These are phyloP conservation scores for Pseudogymnoascus sp. DNA, from an alignment of 2,329 filamentous ascomycete genomes.

Conservation along the genomic window DNA sequence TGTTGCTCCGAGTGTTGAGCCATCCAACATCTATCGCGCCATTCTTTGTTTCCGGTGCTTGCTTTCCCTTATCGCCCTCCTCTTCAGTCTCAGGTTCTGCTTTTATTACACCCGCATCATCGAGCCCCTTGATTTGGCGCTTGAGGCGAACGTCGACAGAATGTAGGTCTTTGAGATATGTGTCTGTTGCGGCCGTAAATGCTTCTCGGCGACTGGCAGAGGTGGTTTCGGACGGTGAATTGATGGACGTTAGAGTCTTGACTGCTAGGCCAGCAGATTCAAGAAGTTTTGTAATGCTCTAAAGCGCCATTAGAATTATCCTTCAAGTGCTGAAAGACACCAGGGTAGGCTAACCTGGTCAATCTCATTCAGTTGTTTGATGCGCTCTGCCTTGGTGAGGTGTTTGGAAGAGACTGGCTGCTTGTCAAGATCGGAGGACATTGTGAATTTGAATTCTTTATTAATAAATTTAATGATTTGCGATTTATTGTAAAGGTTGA, in stretches of 20 bases:
- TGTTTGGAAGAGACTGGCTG: conserved; percentile 12
- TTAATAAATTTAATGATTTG: neutral
- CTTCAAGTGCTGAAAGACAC: neutral
- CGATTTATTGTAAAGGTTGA: neutral
- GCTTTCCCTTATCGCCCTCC: conserved; percentile 22
- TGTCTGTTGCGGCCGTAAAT: conserved; percentile 53
- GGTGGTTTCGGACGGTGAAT: conserved; percentile 13
- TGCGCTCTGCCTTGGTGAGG: conserved; percentile 71
- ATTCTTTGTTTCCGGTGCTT: conserved; percentile 40
- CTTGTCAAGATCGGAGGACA: neutral
- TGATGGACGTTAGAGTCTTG: conserved; percentile 51
- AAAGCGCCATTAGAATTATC: neutral
- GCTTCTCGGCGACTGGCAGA: conserved; percentile 29
- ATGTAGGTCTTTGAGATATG: conserved; percentile 68
- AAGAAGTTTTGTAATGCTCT: conserved; percentile 41
- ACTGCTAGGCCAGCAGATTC: conserved; percentile 55
- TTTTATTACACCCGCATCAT: conserved; percentile 68
- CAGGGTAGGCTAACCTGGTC: conserved; percentile 49
- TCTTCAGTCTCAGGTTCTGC: conserved; percentile 13
- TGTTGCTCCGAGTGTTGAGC: conserved; percentile 78
- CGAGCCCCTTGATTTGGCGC: conserved; percentile 68
- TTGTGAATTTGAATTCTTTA: neutral
- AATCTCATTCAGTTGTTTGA: conserved; percentile 71
- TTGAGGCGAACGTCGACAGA: conserved; percentile 67
- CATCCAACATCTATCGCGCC: conserved; percentile 70